These are phyloP conservation scores for Nymphaea colorata DNA, from an alignment of 164 flowering plant species.

Conservation along the genomic window DNA sequence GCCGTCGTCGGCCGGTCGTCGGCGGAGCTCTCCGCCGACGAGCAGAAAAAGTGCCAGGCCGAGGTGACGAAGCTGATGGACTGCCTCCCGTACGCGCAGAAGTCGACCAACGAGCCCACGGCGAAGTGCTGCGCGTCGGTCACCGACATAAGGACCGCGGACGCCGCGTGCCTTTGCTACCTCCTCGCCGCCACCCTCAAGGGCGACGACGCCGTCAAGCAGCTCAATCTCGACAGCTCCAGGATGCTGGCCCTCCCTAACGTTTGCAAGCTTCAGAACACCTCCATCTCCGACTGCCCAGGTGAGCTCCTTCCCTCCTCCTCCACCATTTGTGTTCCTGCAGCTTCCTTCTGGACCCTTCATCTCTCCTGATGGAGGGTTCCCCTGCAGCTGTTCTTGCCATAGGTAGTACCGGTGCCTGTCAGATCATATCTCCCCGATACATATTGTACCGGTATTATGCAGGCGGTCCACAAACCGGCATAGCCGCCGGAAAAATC, in stretches of 20 bases:
- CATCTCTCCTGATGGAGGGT: background rate
- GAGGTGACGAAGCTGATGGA: slow-evolving; percentile 28
- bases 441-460: background rate
- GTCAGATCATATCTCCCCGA: background rate
- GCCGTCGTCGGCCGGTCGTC: too few relatives aligned
- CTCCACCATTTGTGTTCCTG: background rate
- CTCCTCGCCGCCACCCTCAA: slow-evolving; percentile 34
- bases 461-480: background rate
- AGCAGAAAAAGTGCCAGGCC: slow-evolving; percentile 17
- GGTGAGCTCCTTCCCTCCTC: slow-evolving; percentile 19
- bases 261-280: slow-evolving; percentile 38
- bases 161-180: slow-evolving; percentile 53
- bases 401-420: background rate
- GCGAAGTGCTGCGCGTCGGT: slow-evolving; percentile 43
- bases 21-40: background rate
- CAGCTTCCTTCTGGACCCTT: background rate
- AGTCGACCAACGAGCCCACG: slow-evolving; percentile 33
- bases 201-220: slow-evolving; percentile 30
- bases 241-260: slow-evolving; percentile 46
- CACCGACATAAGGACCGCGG: slow-evolving; percentile 16
- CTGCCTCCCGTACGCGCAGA: slow-evolving; percentile 51
- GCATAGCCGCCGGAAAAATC: background rate
- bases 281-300: slow-evolving; percentile 45
- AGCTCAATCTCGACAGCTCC: slow-evolving; percentile 37
- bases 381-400: too few relatives aligned